Percentiles rank a stretch among this genome's conserved stretches.
phyloP scores from a whole-genome alignment of 768 basidiomycete genomes.

The Suillus americanus region DNA sequence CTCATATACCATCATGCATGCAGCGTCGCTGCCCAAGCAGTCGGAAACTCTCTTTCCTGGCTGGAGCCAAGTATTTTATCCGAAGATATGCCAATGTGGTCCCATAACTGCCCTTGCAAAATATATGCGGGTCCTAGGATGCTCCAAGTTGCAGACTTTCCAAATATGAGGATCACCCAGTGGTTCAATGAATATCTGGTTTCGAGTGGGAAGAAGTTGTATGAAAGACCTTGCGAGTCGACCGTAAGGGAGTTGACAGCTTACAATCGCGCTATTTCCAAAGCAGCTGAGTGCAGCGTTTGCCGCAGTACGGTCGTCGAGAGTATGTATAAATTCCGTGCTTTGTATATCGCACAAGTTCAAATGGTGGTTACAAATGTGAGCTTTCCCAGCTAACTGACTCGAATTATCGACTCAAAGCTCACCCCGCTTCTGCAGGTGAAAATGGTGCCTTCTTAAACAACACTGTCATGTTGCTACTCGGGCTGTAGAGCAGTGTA shows the following conservation, averaged over 20 bases:
- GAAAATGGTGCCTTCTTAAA: background rate
- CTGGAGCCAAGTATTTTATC: too few relatives aligned
- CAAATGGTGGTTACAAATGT: conserved; percentile 2
- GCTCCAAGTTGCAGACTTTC: background rate
- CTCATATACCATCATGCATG: conserved; percentile 42
- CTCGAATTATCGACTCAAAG: background rate
- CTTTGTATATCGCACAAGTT: conserved; percentile 1
- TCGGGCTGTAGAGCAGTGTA: too few relatives aligned
- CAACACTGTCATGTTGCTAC: background rate
- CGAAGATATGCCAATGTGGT: too few relatives aligned
- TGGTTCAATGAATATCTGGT: conserved; percentile 7
- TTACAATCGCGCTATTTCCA: background rate
- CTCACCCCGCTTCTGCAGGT: conserved; percentile 1
- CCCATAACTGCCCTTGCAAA: too few relatives aligned
- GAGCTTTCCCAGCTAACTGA: conserved; percentile 1
- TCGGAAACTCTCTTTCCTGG: background rate
- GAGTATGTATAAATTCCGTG: background rate
- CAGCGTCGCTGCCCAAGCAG: conserved; percentile 19
- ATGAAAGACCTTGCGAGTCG: conserved; percentile 1
- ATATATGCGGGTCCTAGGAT: background rate
- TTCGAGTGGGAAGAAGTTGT: conserved; percentile 1
- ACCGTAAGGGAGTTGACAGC: background rate
- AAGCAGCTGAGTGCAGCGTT: background rate
- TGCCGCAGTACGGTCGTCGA: background rate
- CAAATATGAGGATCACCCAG: background rate